Evolutionary conservation across 225 moss, liverwort and hornwort species (phyloP).

Genomic region (Neckera pumila): DNA sequence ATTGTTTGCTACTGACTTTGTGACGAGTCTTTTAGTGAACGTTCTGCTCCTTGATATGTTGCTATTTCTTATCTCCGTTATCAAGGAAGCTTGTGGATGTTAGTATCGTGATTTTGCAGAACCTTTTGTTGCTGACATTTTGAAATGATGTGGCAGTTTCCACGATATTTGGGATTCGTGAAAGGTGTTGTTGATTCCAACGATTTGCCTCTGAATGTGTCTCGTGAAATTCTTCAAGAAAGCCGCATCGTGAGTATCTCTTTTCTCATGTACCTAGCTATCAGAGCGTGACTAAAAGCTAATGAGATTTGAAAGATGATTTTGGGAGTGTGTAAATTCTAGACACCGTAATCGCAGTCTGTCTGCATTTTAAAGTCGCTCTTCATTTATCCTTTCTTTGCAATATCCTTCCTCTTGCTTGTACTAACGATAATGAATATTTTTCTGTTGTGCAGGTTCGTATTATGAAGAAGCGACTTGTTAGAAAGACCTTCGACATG

Average conservation of each 20-base stretch:
- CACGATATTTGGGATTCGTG: constrained; percentile 85
- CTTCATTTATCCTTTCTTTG: not conserved
- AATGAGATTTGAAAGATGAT: not conserved
- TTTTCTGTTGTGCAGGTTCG: constrained; percentile 52
- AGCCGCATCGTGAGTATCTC: constrained; percentile 75
- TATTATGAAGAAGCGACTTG: constrained; percentile 92
- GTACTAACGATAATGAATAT: not conserved
- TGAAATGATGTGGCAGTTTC: constrained; percentile 51
- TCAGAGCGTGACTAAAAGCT: not conserved
- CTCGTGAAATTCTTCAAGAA: constrained; percentile 93
- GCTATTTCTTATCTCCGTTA: not conserved
- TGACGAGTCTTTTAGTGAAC: not conserved
- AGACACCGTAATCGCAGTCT: not conserved
- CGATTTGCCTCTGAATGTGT: constrained; percentile 87
- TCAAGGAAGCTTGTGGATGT: not conserved
- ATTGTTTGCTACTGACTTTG: not conserved
- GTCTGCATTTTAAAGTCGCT: not conserved
- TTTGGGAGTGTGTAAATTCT: not conserved
- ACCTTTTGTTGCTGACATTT: not conserved
- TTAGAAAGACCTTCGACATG: constrained; percentile 93
- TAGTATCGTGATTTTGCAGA: not conserved
- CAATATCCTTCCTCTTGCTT: not conserved
- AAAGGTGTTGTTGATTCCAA: constrained; percentile 98
- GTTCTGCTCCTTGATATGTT: not conserved
- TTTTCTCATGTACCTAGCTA: not conserved